Percentiles rank a stretch among this genome's conserved stretches.
These are phyloP conservation scores for Fusarium bactridioides DNA, from an alignment of 2,329 filamentous ascomycete species.

Conservation along the genomic window DNA sequence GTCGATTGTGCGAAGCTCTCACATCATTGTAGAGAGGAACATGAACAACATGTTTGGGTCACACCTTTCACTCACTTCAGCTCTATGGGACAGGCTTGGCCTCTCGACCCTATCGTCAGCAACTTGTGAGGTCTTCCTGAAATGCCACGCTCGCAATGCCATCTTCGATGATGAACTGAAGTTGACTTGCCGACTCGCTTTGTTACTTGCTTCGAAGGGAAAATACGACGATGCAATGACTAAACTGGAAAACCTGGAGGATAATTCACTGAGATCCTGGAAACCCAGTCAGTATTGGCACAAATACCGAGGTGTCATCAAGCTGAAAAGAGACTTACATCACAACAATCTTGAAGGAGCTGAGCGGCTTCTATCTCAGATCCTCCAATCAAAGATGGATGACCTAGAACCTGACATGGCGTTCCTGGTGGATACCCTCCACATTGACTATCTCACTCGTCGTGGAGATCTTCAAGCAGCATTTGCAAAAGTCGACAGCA, in stretches of 20 bases:
- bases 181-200: conserved; percentile 74
- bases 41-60: conserved; percentile 76
- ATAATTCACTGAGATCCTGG: conserved; percentile 71
- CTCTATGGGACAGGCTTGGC: conserved; percentile 81
- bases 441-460: conserved; percentile 60
- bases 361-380: conserved; percentile 58
- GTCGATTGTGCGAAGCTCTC: conserved; percentile 81
- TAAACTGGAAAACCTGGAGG: conserved; percentile 57
- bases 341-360: conserved; percentile 61
- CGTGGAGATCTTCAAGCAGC: conserved; percentile 58
- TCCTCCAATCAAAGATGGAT: conserved; percentile 60
- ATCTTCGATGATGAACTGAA: conserved; percentile 81
- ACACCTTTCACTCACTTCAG: conserved; percentile 75
- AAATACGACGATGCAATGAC: conserved; percentile 72
- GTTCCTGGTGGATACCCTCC: conserved; percentile 59
- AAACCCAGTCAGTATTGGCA: conserved; percentile 80
- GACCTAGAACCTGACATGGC: conserved; percentile 62
- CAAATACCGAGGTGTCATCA: conserved; percentile 72
- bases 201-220: conserved; percentile 67
- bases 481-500: conserved; percentile 56
- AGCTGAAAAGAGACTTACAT: conserved; percentile 69
- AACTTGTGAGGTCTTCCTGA: conserved; percentile 76
- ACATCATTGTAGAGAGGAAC: conserved; percentile 80
- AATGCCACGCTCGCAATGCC: conserved; percentile 68
- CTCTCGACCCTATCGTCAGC: conserved; percentile 62